Conservation (phyloP, 73 alveolate genomes). For the Paraurostyla sp. region DNA sequence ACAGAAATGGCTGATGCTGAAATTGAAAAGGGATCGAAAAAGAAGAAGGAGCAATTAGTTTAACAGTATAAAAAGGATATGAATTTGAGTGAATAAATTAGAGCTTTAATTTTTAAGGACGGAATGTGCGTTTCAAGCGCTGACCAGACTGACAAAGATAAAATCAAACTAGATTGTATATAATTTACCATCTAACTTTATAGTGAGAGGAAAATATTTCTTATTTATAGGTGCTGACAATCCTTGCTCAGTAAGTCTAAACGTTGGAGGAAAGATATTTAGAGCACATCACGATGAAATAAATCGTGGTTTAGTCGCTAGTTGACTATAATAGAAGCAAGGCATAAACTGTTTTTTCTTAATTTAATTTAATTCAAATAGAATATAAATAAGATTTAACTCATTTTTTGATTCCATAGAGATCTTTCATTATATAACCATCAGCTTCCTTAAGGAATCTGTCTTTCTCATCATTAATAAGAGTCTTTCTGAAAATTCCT, state of each 20-base stretch:
- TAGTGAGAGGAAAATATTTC: conserved; percentile 27
- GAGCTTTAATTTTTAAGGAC: conserved; percentile 29
- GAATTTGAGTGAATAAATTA: conserved; percentile 1
- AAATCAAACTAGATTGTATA: not conserved
- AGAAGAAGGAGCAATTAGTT: conserved; percentile 24
- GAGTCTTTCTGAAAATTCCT: conserved; percentile 31
- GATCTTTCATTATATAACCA: not conserved
- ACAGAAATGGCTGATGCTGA: conserved; percentile 27
- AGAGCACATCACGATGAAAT: conserved; percentile 67
- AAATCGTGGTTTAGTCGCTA: conserved; percentile 25
- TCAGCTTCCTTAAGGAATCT: conserved; percentile 43
- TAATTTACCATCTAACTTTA: not conserved
- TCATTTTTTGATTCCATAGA: conserved; percentile 32
- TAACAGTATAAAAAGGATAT: not conserved
- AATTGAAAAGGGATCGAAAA: conserved; percentile 29
- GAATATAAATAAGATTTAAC: not conserved
- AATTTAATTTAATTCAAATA: too few relatives aligned
- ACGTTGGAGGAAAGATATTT: conserved; percentile 63
- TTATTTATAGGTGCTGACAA: conserved; percentile 56
- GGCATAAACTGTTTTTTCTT: too few relatives aligned
- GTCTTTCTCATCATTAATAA: conserved; percentile 13
- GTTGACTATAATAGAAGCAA: too few relatives aligned
- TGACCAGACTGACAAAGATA: conserved; percentile 32
- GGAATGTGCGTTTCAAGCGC: conserved; percentile 40
- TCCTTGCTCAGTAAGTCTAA: conserved; percentile 47